These are phyloP conservation scores for Daedaleopsis nitida DNA, from an alignment of 768 basidiomycete genomes.

Conservation along the genomic window DNA sequence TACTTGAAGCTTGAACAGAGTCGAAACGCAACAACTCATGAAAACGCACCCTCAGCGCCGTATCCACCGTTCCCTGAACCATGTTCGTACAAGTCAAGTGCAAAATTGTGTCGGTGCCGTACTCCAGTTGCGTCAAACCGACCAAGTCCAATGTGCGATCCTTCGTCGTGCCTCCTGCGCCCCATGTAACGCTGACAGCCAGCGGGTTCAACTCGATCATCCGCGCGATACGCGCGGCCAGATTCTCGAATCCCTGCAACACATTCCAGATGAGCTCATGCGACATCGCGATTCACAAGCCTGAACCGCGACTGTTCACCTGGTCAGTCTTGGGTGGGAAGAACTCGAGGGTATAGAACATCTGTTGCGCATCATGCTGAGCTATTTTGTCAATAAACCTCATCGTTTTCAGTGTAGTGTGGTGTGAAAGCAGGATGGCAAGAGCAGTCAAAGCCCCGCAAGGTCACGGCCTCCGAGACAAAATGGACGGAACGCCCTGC, in stretches of 20 bases:
- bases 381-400: constrained; percentile 74
- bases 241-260: constrained; percentile 84
- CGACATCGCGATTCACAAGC: constrained; percentile 4
- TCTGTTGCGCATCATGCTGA: constrained; percentile 43
- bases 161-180: constrained; percentile 91
- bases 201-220: constrained; percentile 76
- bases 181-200: constrained; percentile 95
- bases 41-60: constrained; percentile 67
- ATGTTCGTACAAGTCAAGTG: constrained; percentile 99
- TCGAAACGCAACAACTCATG: background rate
- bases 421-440: background rate
- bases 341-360: constrained; percentile 95
- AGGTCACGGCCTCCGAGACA: constrained; percentile 13
- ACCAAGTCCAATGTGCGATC: constrained; percentile 89
- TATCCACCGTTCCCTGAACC: constrained; percentile 84
- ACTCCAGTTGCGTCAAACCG: constrained; percentile 66
- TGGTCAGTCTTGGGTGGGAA: constrained; percentile 95
- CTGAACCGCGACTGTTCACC: constrained; percentile 39
- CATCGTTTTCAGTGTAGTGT: constrained; percentile 42
- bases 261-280: constrained; percentile 6
- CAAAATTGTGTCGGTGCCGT: constrained; percentile 84
- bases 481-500: constrained; percentile 7
- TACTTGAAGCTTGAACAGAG: constrained; percentile 26
- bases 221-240: constrained; percentile 84
- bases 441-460: background rate